Evolutionary conservation across 345 rosid genomes (phyloP).

Genomic region (Xanthoceras sorbifolium): DNA sequence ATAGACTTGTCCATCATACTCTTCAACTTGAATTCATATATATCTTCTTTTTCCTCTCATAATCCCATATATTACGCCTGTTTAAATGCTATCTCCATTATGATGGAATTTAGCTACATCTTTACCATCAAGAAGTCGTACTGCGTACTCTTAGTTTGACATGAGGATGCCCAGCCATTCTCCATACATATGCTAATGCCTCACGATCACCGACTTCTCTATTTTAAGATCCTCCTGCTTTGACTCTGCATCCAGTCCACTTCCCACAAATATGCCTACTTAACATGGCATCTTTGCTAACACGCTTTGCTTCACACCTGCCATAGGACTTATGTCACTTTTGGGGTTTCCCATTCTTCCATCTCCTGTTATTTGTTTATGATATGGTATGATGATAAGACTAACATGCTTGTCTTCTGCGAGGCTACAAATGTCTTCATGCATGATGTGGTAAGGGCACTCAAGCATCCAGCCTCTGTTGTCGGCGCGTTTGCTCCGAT

Average conservation of each 20-base stretch:
- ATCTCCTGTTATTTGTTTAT: slow-evolving; percentile 30
- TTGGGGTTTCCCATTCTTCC: slow-evolving; percentile 46
- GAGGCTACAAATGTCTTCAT: slow-evolving; percentile 56
- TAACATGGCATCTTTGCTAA: slow-evolving; percentile 62
- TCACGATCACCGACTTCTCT: slow-evolving; percentile 71
- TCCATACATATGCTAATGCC: slow-evolving; percentile 64
- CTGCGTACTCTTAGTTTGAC: slow-evolving; percentile 43
- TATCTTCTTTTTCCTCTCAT: slow-evolving; percentile 26
- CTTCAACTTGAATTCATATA: slow-evolving; percentile 50
- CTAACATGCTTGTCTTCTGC: slow-evolving; percentile 60
- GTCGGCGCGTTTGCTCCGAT: too few species aligned
- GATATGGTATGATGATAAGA: slow-evolving; percentile 64
- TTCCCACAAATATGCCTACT: slow-evolving; percentile 64
- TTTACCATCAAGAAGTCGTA: slow-evolving; percentile 43
- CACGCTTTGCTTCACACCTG: slow-evolving; percentile 51
- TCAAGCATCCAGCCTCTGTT: too few species aligned
- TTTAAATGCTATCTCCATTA: neutral
- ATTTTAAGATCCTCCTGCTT: slow-evolving; percentile 13
- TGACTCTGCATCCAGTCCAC: slow-evolving; percentile 46
- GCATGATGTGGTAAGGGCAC: slow-evolving; percentile 53
- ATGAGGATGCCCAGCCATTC: slow-evolving; percentile 42
- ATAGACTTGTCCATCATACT: slow-evolving; percentile 29
- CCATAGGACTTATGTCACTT: slow-evolving; percentile 24
- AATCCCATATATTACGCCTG: neutral
- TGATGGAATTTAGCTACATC: neutral